Conservation (phyloP, 805 yeast genomes). For the Sugiyamaella boreocaroliniensis region DNA sequence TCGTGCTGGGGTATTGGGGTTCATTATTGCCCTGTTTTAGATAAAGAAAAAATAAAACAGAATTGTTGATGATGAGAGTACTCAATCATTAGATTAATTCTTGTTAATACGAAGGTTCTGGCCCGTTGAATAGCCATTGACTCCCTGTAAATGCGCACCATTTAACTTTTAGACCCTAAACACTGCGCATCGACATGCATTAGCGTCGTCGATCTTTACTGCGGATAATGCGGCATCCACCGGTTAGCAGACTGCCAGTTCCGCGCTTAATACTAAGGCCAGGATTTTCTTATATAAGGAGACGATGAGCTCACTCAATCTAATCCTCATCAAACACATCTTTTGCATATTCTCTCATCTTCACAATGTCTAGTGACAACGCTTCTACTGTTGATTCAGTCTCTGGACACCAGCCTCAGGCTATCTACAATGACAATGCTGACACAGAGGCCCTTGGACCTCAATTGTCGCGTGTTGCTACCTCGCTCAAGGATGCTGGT, state of each 20-base stretch:
- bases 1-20: too few species aligned
- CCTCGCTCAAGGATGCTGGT: conserved; percentile 60
- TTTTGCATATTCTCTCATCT: not conserved
- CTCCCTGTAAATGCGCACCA: too few species aligned
- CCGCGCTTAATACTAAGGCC: not conserved
- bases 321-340: not conserved
- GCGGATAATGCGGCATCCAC: not conserved
- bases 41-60: too few species aligned
- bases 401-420: not conserved
- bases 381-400: not conserved
- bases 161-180: too few species aligned
- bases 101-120: too few species aligned
- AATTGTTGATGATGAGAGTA: too few species aligned
- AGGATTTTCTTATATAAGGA: not conserved
- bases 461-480: not conserved
- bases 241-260: not conserved
- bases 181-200: not conserved
- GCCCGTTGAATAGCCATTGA: too few species aligned
- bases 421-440: conserved; percentile 35
- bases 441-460: not conserved
- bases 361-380: not conserved
- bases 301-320: not conserved
- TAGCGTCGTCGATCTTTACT: not conserved
- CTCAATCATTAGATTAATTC: too few species aligned
- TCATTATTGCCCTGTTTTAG: too few species aligned